Percentiles rank a stretch among this genome's conserved stretches.
Evolutionary conservation across 2,329 filamentous ascomycete species (phyloP).

Genomic region (Elsinoe necatrix): DNA sequence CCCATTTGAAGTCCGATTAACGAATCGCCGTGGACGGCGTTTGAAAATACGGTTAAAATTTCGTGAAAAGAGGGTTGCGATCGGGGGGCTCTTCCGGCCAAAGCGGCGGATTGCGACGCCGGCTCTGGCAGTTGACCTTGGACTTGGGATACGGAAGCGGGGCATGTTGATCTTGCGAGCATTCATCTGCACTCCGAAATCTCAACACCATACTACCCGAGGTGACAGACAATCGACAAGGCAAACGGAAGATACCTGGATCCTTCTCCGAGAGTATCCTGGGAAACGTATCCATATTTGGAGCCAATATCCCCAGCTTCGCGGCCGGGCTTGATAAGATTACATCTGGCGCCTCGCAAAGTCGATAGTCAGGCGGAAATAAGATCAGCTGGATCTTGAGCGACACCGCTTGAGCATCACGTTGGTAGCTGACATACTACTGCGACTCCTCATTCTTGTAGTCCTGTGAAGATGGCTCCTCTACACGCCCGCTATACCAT

Average conservation of each 20-base stretch:
- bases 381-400: neutral
- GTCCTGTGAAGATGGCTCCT: neutral
- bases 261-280: neutral
- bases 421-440: neutral
- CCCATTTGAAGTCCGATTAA: neutral
- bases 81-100: neutral
- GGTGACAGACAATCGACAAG: neutral
- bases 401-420: neutral
- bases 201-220: neutral
- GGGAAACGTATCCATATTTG: neutral
- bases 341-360: neutral
- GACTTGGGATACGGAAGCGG: neutral
- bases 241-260: neutral
- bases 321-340: neutral
- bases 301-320: neutral
- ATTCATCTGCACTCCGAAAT: neutral
- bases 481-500: constrained; percentile 44
- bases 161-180: neutral
- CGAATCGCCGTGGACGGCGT: neutral
- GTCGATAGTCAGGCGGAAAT: neutral
- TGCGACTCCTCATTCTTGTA: neutral
- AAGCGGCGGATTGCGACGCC: neutral
- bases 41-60: neutral
- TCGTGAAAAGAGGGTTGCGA: neutral
- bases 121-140: too few species aligned